Evolutionary conservation across 2,329 filamentous ascomycete genomes (phyloP).

Genomic region (Epichloe elymi): DNA sequence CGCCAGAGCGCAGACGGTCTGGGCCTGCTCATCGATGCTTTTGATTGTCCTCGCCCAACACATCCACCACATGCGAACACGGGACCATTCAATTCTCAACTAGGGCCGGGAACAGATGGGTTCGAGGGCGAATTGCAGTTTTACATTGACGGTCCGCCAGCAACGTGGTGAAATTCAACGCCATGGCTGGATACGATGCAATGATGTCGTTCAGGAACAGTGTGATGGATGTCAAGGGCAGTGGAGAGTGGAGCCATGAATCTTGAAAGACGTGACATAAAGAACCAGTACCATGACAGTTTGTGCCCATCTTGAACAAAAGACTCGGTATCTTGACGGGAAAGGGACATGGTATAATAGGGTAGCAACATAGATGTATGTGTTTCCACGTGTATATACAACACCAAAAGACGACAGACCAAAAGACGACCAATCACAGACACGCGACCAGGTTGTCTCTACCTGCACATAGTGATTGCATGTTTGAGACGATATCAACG

Average conservation of each 20-base stretch:
- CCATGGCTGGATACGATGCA: constrained; percentile 8
- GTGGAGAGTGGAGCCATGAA: not conserved
- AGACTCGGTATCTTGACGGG: too few relatives aligned
- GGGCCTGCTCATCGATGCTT: constrained; percentile 29
- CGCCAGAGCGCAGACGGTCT: constrained; percentile 20
- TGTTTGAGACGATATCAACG: too few relatives aligned
- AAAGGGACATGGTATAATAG: too few relatives aligned
- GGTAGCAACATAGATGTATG: too few relatives aligned
- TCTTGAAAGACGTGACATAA: too few relatives aligned
- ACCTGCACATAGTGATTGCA: not conserved
- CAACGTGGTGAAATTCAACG: constrained; percentile 6
- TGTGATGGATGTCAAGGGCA: not conserved
- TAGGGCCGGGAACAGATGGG: constrained; percentile 28
- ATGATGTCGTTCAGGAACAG: not conserved
- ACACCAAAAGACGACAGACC: too few relatives aligned
- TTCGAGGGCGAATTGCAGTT: constrained; percentile 33
- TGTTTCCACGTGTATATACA: too few relatives aligned
- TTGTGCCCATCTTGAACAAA: too few relatives aligned
- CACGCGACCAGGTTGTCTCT: too few relatives aligned
- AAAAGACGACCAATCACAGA: too few relatives aligned
- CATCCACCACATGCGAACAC: constrained; percentile 6
- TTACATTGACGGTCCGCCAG: constrained; percentile 25
- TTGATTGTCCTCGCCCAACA: constrained; percentile 18
- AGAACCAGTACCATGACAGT: too few relatives aligned
- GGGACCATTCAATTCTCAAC: constrained; percentile 6